These are phyloP conservation scores for Lasiosphaeriaceae sp. DNA, from an alignment of 495 filamentous ascomycete species.

Conservation along the genomic window DNA sequence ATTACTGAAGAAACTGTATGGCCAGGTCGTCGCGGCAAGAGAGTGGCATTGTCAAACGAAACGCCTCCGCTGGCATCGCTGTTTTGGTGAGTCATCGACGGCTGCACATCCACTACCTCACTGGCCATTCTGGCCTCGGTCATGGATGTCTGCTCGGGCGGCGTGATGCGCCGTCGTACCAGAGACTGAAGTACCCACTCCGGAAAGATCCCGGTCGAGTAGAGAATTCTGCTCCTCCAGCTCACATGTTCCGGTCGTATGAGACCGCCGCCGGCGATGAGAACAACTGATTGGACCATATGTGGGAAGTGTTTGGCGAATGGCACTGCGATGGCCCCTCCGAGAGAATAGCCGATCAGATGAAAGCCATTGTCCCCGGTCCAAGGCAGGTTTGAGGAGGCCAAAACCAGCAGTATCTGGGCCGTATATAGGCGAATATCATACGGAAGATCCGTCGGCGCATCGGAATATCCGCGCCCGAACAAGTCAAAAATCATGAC, in stretches of 20 bases:
- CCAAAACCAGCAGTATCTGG: constrained; percentile 67
- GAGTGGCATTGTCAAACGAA: constrained; percentile 36
- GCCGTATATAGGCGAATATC: constrained; percentile 67
- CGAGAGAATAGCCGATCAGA: constrained; percentile 78
- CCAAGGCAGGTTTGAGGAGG: constrained; percentile 57
- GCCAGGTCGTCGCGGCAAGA: constrained; percentile 33
- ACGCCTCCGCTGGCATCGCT: constrained; percentile 36
- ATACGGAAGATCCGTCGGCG: constrained; percentile 61
- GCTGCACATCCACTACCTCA: constrained; percentile 24
- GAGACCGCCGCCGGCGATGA: constrained; percentile 69
- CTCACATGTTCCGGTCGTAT: constrained; percentile 40
- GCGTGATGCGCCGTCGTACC: constrained; percentile 52
- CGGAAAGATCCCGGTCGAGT: constrained; percentile 44
- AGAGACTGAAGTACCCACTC: constrained; percentile 50
- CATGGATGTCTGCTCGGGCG: constrained; percentile 5
- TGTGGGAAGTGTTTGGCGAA: constrained; percentile 69
- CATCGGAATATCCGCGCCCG: constrained; percentile 74
- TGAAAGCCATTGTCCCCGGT: constrained; percentile 53
- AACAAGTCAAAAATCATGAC: constrained; percentile 81
- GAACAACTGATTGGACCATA: constrained; percentile 64
- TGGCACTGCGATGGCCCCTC: constrained; percentile 68
- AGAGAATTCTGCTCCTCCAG: constrained; percentile 37
- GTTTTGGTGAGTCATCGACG: constrained; percentile 14
- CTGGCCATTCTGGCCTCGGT: constrained; percentile 26
- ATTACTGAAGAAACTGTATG: constrained; percentile 43